Percentiles rank a stretch among this genome's conserved stretches.
Evolutionary conservation across 2,329 filamentous ascomycete genomes (phyloP).

Genomic region (Exophiala dermatitidis): DNA sequence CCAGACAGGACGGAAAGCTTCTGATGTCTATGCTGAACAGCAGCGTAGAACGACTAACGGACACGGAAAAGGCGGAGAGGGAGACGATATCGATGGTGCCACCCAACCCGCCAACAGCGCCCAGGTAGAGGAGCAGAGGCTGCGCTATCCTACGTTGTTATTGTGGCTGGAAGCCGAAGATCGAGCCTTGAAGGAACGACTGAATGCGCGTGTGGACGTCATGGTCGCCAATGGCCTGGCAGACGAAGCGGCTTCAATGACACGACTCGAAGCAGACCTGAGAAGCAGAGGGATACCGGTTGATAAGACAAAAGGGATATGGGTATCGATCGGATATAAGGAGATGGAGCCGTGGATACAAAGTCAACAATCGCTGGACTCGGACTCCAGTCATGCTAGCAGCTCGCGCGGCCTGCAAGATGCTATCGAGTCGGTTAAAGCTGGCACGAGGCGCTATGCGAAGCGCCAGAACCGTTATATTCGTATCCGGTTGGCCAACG

Average conservation of each 20-base stretch:
- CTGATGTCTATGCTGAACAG: slow-evolving; percentile 81
- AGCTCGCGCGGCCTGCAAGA: slow-evolving; percentile 1
- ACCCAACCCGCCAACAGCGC: slow-evolving; percentile 20
- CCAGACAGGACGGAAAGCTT: slow-evolving; percentile 71
- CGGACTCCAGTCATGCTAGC: background rate
- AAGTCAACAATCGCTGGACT: slow-evolving; percentile 28
- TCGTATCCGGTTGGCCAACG: slow-evolving; percentile 67
- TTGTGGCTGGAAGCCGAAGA: slow-evolving; percentile 81
- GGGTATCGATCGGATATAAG: slow-evolving; percentile 95
- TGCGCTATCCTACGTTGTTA: slow-evolving; percentile 57
- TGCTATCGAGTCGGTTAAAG: slow-evolving; percentile 69
- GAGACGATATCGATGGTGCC: background rate
- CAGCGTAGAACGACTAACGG: slow-evolving; percentile 8
- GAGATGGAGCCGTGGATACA: slow-evolving; percentile 70
- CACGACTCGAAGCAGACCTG: slow-evolving; percentile 28
- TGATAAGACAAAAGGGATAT: slow-evolving; percentile 77
- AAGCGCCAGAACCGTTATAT: slow-evolving; percentile 83
- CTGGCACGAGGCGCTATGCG: slow-evolving; percentile 80
- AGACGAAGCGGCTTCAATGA: slow-evolving; percentile 48
- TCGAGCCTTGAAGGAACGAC: slow-evolving; percentile 58
- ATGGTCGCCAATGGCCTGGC: slow-evolving; percentile 67
- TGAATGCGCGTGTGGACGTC: slow-evolving; percentile 71
- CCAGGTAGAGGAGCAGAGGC: slow-evolving; percentile 21
- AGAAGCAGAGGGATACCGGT: slow-evolving; percentile 47
- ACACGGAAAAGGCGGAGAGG: background rate